Evolutionary conservation across 2,329 filamentous ascomycete species (phyloP).

Genomic region (Plectosphaerella plurivora): DNA sequence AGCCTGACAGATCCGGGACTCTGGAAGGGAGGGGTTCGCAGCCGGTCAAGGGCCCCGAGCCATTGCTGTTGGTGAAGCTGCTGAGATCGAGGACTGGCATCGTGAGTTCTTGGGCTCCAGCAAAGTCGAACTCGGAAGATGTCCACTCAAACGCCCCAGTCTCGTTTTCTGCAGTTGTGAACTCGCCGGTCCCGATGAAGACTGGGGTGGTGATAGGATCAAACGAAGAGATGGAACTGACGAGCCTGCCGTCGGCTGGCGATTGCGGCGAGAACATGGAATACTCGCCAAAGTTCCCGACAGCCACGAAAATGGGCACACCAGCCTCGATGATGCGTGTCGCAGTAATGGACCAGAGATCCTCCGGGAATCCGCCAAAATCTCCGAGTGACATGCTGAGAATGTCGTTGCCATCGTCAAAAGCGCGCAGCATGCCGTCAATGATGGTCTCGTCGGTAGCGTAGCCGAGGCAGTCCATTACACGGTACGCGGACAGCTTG

Average conservation of each 20-base stretch:
- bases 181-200: conserved; percentile 12
- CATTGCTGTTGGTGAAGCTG: conserved; percentile 17
- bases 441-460: conserved; percentile 14
- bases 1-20: conserved; percentile 29
- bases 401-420: conserved; percentile 37
- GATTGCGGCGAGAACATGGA: conserved; percentile 16
- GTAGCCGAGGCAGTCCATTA: conserved; percentile 9
- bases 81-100: not conserved
- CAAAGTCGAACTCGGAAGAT: conserved; percentile 11
- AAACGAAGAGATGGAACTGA: conserved; percentile 16
- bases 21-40: conserved; percentile 2
- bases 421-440: conserved; percentile 16
- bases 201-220: conserved; percentile 14
- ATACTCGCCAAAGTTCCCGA: conserved; percentile 17
- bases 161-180: not conserved
- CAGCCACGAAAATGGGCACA: conserved; percentile 19
- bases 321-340: conserved; percentile 22
- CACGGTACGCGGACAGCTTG: conserved; percentile 13
- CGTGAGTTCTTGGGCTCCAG: conserved; percentile 5
- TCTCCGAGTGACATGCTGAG: conserved; percentile 53
- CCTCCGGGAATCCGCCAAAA: conserved; percentile 21
- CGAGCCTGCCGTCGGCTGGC: conserved; percentile 17
- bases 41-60: conserved; percentile 7
- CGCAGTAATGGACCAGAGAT: conserved; percentile 17
- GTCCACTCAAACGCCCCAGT: conserved; percentile 11